Evolutionary conservation across 495 filamentous ascomycete genomes (phyloP).

Genomic region (Cenococcum geophilum): DNA sequence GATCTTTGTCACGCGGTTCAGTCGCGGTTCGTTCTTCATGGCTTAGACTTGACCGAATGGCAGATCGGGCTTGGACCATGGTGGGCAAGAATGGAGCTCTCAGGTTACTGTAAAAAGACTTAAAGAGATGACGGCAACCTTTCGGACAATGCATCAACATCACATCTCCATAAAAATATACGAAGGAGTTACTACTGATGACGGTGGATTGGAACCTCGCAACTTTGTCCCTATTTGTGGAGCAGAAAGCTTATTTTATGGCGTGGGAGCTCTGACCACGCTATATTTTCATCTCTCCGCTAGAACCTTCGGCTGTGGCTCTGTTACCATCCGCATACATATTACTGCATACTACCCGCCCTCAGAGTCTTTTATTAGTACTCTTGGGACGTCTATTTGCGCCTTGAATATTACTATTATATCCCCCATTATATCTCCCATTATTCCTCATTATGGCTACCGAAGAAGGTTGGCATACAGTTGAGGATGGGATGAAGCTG

Average conservation of each 20-base stretch:
- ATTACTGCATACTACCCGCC: too few relatives aligned
- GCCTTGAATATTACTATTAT: too few relatives aligned
- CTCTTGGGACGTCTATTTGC: too few relatives aligned
- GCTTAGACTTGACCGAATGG: constrained; percentile 19
- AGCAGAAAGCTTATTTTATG: too few relatives aligned
- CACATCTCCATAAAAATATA: neutral
- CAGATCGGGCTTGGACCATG: constrained; percentile 9
- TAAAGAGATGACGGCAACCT: neutral
- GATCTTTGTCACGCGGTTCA: constrained; percentile 57
- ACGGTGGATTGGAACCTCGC: too few relatives aligned
- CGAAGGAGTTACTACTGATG: too few relatives aligned
- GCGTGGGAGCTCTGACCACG: too few relatives aligned
- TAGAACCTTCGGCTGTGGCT: too few relatives aligned
- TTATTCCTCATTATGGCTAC: constrained; percentile 13
- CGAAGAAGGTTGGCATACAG: constrained; percentile 35
- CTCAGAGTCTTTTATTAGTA: too few relatives aligned
- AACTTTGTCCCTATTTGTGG: neutral
- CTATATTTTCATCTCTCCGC: too few relatives aligned
- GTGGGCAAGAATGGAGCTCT: neutral
- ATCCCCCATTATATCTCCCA: neutral
- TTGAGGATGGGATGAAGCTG: constrained; percentile 55
- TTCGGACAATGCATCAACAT: neutral
- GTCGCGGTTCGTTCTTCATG: constrained; percentile 63
- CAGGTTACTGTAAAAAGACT: neutral
- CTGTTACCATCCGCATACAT: too few relatives aligned